phyloP scores from a whole-genome alignment of 2,329 filamentous ascomycete genomes.

The Ophiocordyceps camponoti-saundersi region DNA sequence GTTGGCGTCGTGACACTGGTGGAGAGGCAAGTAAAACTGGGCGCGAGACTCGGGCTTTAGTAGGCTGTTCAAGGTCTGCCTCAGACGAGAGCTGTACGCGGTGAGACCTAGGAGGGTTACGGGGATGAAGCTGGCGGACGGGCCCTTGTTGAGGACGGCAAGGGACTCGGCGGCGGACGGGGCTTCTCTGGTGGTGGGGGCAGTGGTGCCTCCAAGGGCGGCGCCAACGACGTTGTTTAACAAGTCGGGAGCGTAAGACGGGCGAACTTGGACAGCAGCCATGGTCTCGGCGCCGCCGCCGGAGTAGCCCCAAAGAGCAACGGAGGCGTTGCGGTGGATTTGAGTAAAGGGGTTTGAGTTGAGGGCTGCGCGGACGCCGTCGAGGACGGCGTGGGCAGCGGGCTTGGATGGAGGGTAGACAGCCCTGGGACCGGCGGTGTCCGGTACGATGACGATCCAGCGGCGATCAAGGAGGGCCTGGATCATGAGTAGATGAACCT shows the following conservation, averaged over 20 bases:
- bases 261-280: conserved; percentile 10
- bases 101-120: conserved; percentile 7
- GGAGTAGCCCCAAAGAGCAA: conserved; percentile 26
- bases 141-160: conserved; percentile 4
- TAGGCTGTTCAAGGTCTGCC: conserved; percentile 2
- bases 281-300: conserved; percentile 8
- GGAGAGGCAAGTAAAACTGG: not conserved
- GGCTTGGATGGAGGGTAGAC: conserved; percentile 22
- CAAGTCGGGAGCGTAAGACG: conserved; percentile 9
- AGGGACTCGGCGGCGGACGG: conserved; percentile 1
- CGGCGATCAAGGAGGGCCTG: conserved; percentile 18
- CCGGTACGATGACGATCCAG: conserved; percentile 30
- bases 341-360: conserved; percentile 10
- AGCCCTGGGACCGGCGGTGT: conserved; percentile 25
- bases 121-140: conserved; percentile 7
- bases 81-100: conserved; percentile 7
- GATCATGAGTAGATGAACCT: conserved; percentile 8
- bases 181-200: conserved; percentile 2
- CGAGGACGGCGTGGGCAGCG: conserved; percentile 23
- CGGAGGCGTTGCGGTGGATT: conserved; percentile 13
- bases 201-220: conserved; percentile 8
- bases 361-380: conserved; percentile 24
- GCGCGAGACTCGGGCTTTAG: conserved; percentile 4
- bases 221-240: conserved; percentile 7
- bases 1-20: not conserved